Conservation (phyloP, 345 rosid genomes). For the Syzygium grande region DNA sequence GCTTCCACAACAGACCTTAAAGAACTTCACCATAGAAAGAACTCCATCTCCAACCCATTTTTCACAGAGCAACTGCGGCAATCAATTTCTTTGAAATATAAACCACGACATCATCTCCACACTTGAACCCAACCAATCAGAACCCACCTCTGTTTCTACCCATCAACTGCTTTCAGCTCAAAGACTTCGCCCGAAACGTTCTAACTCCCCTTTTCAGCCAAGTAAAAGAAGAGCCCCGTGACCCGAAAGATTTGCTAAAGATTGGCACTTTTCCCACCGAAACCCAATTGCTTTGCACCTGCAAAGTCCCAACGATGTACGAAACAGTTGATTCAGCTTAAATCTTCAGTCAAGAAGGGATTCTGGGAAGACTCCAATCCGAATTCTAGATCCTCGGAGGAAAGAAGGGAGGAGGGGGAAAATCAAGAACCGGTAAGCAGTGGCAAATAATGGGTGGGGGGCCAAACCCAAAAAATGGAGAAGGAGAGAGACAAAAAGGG, state of each 20-base stretch:
- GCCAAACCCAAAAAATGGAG: not conserved
- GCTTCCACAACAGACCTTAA: constrained; percentile 1
- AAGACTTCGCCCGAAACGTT: not conserved
- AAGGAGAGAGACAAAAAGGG: constrained; percentile 12
- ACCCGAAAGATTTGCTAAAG: not conserved
- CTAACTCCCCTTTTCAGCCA: not conserved
- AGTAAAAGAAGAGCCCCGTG: not conserved
- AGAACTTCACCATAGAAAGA: not conserved
- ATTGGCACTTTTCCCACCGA: not conserved
- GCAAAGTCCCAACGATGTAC: not conserved
- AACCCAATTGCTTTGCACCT: not conserved
- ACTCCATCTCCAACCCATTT: constrained; percentile 7
- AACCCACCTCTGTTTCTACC: not conserved
- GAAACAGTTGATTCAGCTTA: not conserved
- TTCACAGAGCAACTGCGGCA: constrained; percentile 5
- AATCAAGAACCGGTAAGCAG: not conserved
- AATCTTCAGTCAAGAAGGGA: not conserved
- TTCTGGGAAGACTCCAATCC: not conserved
- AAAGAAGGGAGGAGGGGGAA: not conserved
- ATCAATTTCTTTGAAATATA: not conserved
- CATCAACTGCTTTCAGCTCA: not conserved
- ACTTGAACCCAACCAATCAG: not conserved
- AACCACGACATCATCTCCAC: not conserved
- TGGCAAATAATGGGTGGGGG: not conserved
- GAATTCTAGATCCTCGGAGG: not conserved